phyloP scores from a whole-genome alignment of 768 basidiomycete genomes.

The Chalciporus piperatus region DNA sequence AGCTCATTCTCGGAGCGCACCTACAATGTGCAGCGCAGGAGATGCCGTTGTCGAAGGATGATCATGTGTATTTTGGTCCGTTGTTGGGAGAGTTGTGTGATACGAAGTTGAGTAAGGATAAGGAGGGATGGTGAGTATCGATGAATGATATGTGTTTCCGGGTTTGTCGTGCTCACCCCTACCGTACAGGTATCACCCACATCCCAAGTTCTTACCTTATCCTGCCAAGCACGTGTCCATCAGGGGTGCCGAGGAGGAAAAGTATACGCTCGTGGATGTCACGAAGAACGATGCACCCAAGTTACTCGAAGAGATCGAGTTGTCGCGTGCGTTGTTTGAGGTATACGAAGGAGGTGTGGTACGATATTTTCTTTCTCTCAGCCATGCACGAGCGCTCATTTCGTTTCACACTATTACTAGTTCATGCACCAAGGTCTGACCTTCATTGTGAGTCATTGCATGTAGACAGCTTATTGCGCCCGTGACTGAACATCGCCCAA shows the following conservation, averaged over 20 bases:
- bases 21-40: slow-evolving; percentile 86
- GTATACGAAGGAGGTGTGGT: slow-evolving; percentile 88
- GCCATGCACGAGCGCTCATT: slow-evolving; percentile 1
- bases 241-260: slow-evolving; percentile 75
- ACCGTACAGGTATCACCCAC: slow-evolving; percentile 68
- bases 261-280: slow-evolving; percentile 71
- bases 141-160: not conserved
- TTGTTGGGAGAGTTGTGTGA: slow-evolving; percentile 58
- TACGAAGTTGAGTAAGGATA: slow-evolving; percentile 56
- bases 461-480: not conserved
- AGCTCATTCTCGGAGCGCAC: slow-evolving; percentile 77
- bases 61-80: slow-evolving; percentile 71
- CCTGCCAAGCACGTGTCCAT: slow-evolving; percentile 73
- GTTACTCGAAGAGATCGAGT: slow-evolving; percentile 79
- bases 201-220: slow-evolving; percentile 75
- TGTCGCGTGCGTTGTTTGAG: slow-evolving; percentile 83
- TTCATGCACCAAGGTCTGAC: slow-evolving; percentile 88
- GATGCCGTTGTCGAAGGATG: slow-evolving; percentile 71
- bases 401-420: slow-evolving; percentile 35
- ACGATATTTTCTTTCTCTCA: slow-evolving; percentile 20
- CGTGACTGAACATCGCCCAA: slow-evolving; percentile 23
- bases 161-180: not conserved
- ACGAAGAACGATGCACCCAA: slow-evolving; percentile 37
- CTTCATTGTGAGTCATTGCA: slow-evolving; percentile 56
- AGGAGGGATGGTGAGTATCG: slow-evolving; percentile 73